Evolutionary conservation across 129 eudicot genomes (phyloP), one percentile per base, ranked within the genome.

Genomic region (Rutidosis leptorrhynchoides): DNA sequence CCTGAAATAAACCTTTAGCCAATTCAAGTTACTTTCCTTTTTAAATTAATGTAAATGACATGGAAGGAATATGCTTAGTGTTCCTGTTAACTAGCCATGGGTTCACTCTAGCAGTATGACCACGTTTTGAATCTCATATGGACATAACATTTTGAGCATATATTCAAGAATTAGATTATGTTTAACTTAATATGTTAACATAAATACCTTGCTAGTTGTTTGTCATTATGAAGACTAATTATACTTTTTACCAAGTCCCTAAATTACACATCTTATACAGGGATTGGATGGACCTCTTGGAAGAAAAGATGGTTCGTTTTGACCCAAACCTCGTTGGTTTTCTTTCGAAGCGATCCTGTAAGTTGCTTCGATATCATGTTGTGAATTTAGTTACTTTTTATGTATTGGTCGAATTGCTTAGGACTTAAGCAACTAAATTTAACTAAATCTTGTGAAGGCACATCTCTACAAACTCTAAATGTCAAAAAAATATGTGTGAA

Each of bases 261-360:
- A 60, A 49, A 49, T 62, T 15, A 29, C 30, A 43, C 49, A 65
- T 58, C 7, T 61, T 75, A 52, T 78, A 46, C 71, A 92, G 98
- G 98, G 65, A 88, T 92, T 57, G 98, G 98, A 49, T 92, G 98
- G 98, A 89, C 96, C 70, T 85, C 98, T 15, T 93, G 98, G 98
- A 93, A 93, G 84, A 93, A 93, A 65, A 83, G 96, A 75, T 88
- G 98, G 98, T 93, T 93, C 64, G 76, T 88, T 54, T 65, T 93
- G 73, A 93, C 98, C 30, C 95, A 81, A n/a, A 88, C 95, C 62
- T 93, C 98, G 16, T 81, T 93, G 73, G 95, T 93, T 75, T 93
- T 93, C 84, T 93, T 78, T 74, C 84, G 98, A 69, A 89, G 75
- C 72, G 96, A 93, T 80, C 98, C 98, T 14, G 98, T 93, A 80